Conservation (phyloP, 2,329 filamentous ascomycete species). For the Paecilomyces sp. region DNA sequence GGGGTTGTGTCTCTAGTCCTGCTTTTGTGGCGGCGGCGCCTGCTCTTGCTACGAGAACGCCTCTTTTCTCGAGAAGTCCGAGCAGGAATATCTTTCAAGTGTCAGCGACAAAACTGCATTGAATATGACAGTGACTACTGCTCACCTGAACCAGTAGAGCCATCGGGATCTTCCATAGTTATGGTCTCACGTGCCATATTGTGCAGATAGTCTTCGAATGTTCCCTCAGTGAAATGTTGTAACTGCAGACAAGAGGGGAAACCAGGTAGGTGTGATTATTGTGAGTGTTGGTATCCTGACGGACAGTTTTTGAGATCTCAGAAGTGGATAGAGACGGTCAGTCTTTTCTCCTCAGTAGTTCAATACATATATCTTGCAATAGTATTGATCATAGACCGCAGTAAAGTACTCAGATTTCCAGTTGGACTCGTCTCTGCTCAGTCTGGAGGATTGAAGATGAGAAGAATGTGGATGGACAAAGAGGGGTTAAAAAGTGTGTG, state of each 20-base stretch:
- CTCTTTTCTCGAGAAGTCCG: neutral
- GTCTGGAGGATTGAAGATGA: neutral
- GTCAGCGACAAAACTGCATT: neutral
- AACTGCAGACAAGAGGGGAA: no score
- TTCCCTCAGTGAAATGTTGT: no score
- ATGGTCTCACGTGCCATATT: neutral
- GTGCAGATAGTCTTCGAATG: neutral
- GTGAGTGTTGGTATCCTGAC: no score
- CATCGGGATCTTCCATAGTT: neutral
- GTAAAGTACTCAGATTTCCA: neutral
- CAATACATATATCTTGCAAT: no score
- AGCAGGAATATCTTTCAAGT: neutral
- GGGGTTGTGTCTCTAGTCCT: neutral
- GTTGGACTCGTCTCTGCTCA: neutral
- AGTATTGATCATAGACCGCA: no score
- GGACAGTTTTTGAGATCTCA: no score
- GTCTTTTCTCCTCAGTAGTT: no score
- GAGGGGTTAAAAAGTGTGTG: neutral
- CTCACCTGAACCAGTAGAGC: neutral
- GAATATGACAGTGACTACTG: no score
- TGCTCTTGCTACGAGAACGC: neutral
- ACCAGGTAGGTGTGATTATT: no score
- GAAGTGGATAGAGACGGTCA: no score
- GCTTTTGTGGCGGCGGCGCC: neutral
- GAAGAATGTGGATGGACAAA: neutral